Conservation (phyloP, 1,284 basidiomycete species). For the Boletus semigastroideus region DNA sequence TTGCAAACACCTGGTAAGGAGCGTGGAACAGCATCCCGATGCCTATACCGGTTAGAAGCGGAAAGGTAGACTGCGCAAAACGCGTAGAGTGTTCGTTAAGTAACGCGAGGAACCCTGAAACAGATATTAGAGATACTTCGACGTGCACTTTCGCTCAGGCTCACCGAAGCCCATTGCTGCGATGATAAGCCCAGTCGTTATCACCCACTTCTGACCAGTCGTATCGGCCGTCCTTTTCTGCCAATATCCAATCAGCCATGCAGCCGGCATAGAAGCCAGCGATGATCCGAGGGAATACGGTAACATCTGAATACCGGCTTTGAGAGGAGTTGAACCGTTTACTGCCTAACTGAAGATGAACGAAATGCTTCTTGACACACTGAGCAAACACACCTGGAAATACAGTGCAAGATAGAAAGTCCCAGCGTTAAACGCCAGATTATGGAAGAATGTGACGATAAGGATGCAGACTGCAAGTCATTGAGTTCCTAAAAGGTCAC, state of each 20-base stretch:
- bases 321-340: slow-evolving; percentile 59
- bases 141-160: slow-evolving; percentile 32
- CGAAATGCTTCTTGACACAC: slow-evolving; percentile 6
- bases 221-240: slow-evolving; percentile 58
- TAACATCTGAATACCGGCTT: slow-evolving; percentile 69
- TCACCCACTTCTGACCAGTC: slow-evolving; percentile 61
- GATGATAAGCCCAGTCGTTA: slow-evolving; percentile 59
- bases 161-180: slow-evolving; percentile 73
- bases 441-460: slow-evolving; percentile 71
- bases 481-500: slow-evolving; percentile 17
- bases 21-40: slow-evolving; percentile 80
- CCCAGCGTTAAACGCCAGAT: slow-evolving; percentile 75
- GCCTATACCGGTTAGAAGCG: slow-evolving; percentile 71
- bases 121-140: slow-evolving; percentile 9
- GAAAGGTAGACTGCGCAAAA: slow-evolving; percentile 50
- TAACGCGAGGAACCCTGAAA: slow-evolving; percentile 61
- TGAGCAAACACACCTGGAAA: slow-evolving; percentile 57
- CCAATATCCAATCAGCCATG: slow-evolving; percentile 70
- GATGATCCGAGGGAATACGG: slow-evolving; percentile 82
- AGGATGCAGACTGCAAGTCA: slow-evolving; percentile 57
- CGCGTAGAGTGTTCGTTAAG: slow-evolving; percentile 52
- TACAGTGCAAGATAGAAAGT: slow-evolving; percentile 81
- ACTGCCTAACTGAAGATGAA: slow-evolving; percentile 49
- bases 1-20: slow-evolving; percentile 74
- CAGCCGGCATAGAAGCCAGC: slow-evolving; percentile 75